Percentiles rank a stretch among this genome's conserved stretches.
Evolutionary conservation across 176 grass and related monocot species (phyloP).

Genomic region (Triticum dicoccoides): DNA sequence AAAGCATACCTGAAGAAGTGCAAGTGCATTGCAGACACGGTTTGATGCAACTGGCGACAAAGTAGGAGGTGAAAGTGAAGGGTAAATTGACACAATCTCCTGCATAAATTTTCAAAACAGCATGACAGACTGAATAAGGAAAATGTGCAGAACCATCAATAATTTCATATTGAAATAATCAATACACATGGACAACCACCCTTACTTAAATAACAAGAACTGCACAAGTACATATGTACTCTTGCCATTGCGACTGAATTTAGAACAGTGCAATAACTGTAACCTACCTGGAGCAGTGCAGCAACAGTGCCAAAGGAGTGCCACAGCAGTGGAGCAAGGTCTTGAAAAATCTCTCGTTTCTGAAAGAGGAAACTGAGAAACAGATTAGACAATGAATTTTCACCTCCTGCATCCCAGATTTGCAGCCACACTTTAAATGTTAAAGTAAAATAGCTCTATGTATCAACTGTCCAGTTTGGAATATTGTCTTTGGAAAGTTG

Average conservation of each 20-base stretch:
- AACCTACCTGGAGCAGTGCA: conserved; percentile 72
- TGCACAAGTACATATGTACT: not conserved
- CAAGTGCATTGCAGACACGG: conserved; percentile 90
- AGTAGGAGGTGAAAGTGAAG: conserved; percentile 63
- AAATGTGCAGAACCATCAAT: not conserved
- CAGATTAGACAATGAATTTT: conserved; percentile 15
- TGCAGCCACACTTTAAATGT: not conserved
- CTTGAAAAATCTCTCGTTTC: conserved; percentile 70
- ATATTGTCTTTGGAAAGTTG: not conserved
- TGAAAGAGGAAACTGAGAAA: conserved; percentile 20
- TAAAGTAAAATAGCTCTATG: not conserved
- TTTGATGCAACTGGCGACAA: conserved; percentile 74
- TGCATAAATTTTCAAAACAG: conserved; percentile 42
- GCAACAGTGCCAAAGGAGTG: conserved; percentile 84
- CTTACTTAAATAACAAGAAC: not conserved
- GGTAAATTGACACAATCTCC: conserved; percentile 86
- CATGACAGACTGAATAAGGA: conserved; percentile 17
- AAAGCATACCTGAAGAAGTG: conserved; percentile 82
- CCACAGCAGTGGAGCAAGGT: conserved; percentile 87
- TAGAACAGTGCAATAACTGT: conserved; percentile 14
- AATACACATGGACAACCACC: not conserved
- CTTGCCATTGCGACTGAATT: conserved; percentile 18
- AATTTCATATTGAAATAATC: not conserved
- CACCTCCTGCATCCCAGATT: not conserved
- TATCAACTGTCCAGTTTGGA: not conserved